Evolutionary conservation across 2,329 filamentous ascomycete species (phyloP), one percentile per base, ranked within the genome.

Genomic region (Colletotrichum theobromicola): DNA sequence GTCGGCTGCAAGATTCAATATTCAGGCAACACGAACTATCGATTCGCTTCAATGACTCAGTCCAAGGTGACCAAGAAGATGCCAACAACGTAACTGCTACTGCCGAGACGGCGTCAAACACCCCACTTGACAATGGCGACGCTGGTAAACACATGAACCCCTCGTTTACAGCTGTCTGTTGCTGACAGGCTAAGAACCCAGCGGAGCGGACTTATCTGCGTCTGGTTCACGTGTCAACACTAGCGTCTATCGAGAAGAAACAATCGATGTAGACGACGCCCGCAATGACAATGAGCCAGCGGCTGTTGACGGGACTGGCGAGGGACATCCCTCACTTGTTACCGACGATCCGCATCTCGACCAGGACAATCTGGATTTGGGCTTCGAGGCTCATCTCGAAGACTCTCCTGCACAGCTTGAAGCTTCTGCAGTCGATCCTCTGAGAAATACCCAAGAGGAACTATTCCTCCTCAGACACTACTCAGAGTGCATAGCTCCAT

Each of bases 401-500:
- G 34, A 28, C 21, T 35, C 24, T 2, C 26, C 60, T 24, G 34
- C 60, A 15, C 58, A 32, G n/a, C 58, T 46, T 46, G 42, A 46
- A 21, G 42, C 42, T 4, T 46, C 42, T 46, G 42, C 53, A 21
- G 26, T 57, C 4, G 53, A 57, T 18, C 53, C 53, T 57, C 53
- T 57, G 9, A 57, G 53, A 28, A 57, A 57, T 28, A 57, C 53
- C 13, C 53, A 57, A 18, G 53, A 57, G 26, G 53, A 57, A 28
- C 53, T 57, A 57, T 57, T 28, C 24, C 26, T 28, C 7, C 26
- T 57, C 16, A 57, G 53, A 28, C 53, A 57, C 26, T 57, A 57
- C 53, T 57, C 53, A 57, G 53, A 57, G 16, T 57, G 53, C 21
- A 57, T 57, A 57, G 53, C 53, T 21, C 53, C 53, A 12, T 57